Conservation (phyloP, 2,329 filamentous ascomycete genomes). For the Paracorniculantispora psalliotae region DNA sequence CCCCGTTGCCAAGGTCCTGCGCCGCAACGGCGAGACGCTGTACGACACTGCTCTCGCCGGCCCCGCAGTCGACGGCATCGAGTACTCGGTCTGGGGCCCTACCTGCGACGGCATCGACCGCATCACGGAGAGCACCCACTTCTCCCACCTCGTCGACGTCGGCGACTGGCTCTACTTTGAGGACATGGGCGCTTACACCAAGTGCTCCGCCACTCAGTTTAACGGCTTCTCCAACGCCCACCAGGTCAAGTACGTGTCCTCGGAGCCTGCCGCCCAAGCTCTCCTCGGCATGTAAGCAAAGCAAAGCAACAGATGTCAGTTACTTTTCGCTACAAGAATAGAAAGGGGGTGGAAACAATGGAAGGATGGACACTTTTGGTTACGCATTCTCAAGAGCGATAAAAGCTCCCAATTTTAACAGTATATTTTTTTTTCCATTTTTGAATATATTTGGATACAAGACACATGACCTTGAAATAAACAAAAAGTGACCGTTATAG, state of each 20-base stretch:
- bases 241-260: conserved; percentile 90
- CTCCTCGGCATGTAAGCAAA: conserved; percentile 46
- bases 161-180: conserved; percentile 99
- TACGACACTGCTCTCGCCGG: conserved; percentile 52
- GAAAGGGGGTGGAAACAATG: neutral
- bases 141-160: conserved; percentile 74
- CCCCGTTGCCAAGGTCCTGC: conserved; percentile 77
- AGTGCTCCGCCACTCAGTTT: conserved; percentile 95
- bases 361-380: neutral
- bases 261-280: conserved; percentile 79
- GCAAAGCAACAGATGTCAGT: neutral
- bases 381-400: neutral
- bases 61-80: conserved; percentile 49
- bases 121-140: conserved; percentile 75
- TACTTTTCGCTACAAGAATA: neutral
- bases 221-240: conserved; percentile 94
- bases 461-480: too few species aligned
- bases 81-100: conserved; percentile 97
- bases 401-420: neutral
- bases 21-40: conserved; percentile 51
- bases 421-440: neutral
- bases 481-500: too few species aligned
- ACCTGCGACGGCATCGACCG: conserved; percentile 98
- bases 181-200: conserved; percentile 98
- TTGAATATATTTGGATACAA: neutral